phyloP scores from a whole-genome alignment of 306 rosid species.

The Cicer yamashitae region DNA sequence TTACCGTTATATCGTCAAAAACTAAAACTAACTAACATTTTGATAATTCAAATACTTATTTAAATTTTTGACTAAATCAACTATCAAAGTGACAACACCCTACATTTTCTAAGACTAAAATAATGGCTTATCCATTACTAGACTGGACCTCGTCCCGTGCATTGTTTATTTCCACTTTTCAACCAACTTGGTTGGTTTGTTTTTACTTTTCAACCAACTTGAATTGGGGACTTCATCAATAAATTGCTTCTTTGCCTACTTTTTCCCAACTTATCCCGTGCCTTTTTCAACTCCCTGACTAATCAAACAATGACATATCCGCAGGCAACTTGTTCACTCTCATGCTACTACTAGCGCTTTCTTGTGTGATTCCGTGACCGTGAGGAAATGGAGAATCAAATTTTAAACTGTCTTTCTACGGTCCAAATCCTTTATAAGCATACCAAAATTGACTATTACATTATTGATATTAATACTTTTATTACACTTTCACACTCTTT shows the following conservation, averaged over 20 bases:
- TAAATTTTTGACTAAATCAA: too few species aligned
- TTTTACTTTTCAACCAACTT: constrained; percentile 41
- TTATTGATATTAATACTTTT: neutral
- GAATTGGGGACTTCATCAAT: constrained; percentile 24
- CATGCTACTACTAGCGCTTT: neutral
- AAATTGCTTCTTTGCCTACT: constrained; percentile 43
- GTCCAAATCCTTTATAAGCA: constrained; percentile 28
- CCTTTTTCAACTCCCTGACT: constrained; percentile 11
- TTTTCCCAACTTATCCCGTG: constrained; percentile 23
- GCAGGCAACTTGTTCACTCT: constrained; percentile 31
- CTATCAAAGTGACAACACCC: too few species aligned
- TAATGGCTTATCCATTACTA: too few species aligned
- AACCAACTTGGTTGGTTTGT: constrained; percentile 24
- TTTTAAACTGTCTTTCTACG: constrained; percentile 13
- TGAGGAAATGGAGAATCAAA: constrained; percentile 8
- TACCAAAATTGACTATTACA: constrained; percentile 25
- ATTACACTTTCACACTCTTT: constrained; percentile 11
- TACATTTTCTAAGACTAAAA: too few species aligned
- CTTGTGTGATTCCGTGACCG: neutral
- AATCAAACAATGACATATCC: constrained; percentile 37
- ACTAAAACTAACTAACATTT: too few species aligned
- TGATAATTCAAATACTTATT: too few species aligned
- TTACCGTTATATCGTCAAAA: too few species aligned
- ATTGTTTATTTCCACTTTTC: constrained; percentile 29
- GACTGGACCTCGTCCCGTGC: too few species aligned